Evolutionary conservation across 352 stramenopile species (phyloP), one percentile per base, ranked within the genome.

Genomic region (Phytophthora boehmeriae): DNA sequence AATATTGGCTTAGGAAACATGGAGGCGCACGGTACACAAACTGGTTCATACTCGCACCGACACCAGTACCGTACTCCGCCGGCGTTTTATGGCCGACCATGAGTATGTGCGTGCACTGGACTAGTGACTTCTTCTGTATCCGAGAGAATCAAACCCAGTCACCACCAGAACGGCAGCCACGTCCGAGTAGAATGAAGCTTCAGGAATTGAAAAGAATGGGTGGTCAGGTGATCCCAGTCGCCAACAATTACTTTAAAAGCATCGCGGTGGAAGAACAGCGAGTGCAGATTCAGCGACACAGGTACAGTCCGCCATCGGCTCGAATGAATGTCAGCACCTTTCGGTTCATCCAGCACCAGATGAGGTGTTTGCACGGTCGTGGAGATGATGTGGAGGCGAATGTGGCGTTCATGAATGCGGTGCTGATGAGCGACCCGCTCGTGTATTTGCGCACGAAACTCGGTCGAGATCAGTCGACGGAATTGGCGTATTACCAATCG

Each of bases 341-440:
- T 19, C 45, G 44, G 3, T 68, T 54, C 20, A 68, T 63, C 17
- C 60, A 68, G 25, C 54, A 68, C 20, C 61, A 72, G 19, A 75
- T 75, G 56, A 54, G 68, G 44, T 59, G 62, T 44, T 22, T 75
- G 0, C 56, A 72, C 19, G 38, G 55, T 1, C 58, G 68, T 0
- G 52, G 44, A 5, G 41, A 70, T 27, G 51, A 59, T 10, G 59
- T 78, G 9, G 58, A 72, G 25, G 60, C 61, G 0, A 75, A 75
- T 25, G 53, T 76, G 9, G 66, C 73, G 0, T 73, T 80, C 34
- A 76, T 79, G 59, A 83, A 76, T 28, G 47, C 75, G 11, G 68
- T 77, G 6, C 16, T 74, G 8, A 70, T 83, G 71, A 83, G 71
- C 20, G 71, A 80, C 30, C 74, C 74, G 3, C 41, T 83, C 6